Evolutionary conservation across 345 rosid genomes (phyloP).

Genomic region (Excoecaria cochinchinensis): DNA sequence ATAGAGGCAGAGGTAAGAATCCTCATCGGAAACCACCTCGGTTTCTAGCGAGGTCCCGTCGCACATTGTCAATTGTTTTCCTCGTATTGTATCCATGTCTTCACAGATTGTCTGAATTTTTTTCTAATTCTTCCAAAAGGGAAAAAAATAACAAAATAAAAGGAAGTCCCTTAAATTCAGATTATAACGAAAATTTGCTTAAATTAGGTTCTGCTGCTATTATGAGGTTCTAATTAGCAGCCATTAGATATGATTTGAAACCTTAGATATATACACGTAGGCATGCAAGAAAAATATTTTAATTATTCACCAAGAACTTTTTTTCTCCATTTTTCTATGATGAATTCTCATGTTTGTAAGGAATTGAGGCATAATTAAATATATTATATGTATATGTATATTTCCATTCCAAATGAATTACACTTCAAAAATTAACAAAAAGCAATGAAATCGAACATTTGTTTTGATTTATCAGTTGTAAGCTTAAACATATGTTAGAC

Average conservation of each 20-base stretch:
- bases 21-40: constrained; percentile 29
- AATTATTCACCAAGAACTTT: no score
- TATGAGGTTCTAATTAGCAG: neutral
- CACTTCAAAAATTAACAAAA: no score
- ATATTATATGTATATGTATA: no score
- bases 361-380: no score
- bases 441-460: constrained; percentile 28
- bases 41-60: constrained; percentile 26
- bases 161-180: neutral
- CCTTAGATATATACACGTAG: no score
- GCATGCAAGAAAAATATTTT: no score
- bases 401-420: no score
- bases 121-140: neutral
- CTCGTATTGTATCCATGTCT: constrained; percentile 25
- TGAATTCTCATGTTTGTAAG: no score
- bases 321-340: no score
- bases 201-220: neutral
- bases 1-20: constrained; percentile 33
- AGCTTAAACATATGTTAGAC: constrained; percentile 15
- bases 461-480: constrained; percentile 15
- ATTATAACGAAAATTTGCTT: neutral
- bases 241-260: no score
- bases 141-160: neutral
- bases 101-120: no score
- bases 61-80: constrained; percentile 24